Evolutionary conservation across 768 basidiomycete genomes (phyloP), one percentile per base, ranked within the genome.

Genomic region (Paxillus rubicundulus): DNA sequence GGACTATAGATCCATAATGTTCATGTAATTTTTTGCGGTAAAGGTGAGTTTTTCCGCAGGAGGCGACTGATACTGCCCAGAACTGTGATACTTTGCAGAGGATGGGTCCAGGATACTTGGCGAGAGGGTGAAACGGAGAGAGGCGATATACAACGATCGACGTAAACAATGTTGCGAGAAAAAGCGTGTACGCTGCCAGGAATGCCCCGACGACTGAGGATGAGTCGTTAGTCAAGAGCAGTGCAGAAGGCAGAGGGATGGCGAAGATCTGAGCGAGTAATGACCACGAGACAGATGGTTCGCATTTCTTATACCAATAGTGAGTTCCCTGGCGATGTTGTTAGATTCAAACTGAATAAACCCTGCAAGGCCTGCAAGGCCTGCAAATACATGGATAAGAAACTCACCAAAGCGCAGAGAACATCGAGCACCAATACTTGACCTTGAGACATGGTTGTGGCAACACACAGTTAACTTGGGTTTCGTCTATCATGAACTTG

Each of bases 71-170:
- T 9, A 65, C 63, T 9, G 62, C 20, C 62, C 64, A 68, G 5
- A 70, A 41, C 49, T 72, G 74, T 9, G 69, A 64, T 27, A 69
- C 20, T 49, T 61, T 71, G 49, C 64, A 63, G 5, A 59, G 38
- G 27, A 58, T 40, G 5, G 74, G 74, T 4, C 73, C 74, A 28
- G 74, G 73, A 54, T 70, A 72, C 16, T 54, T 60, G 9, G 74
- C 70, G 20, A 74, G 67, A 21, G 73, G 72, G 30, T 75, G 73
- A 51, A 62, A 67, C 5, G 72, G 62, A 2, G 74, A 74, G n/a
- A 75, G 54, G 33, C 74, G 72, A 57, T 74, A 74, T 5, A 60
- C 34, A 4, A 61, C 51, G 28, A 72, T 70, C 1, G 73, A 72
- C 5, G 39, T 27, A 30, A 60, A 55, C 3, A 70, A 41, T 6